These are phyloP conservation scores for Zalerion maritima DNA, from an alignment of 495 filamentous ascomycete species.

Conservation along the genomic window DNA sequence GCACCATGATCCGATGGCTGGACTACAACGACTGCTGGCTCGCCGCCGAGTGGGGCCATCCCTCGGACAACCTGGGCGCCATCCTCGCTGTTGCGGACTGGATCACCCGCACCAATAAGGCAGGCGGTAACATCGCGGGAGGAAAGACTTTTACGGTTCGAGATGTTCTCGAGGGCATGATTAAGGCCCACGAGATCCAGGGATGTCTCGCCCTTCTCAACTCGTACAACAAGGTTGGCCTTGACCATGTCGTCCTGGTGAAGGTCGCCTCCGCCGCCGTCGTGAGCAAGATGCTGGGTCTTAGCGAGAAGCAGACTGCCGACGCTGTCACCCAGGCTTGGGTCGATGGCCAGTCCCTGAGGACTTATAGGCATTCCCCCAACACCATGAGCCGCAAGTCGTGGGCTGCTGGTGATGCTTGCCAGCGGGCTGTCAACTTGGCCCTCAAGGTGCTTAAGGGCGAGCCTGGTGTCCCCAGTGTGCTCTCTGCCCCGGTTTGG, in stretches of 20 bases:
- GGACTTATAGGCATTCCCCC: constrained; percentile 90
- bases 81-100: constrained; percentile 95
- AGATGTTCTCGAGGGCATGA: constrained; percentile 94
- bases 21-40: constrained; percentile 99
- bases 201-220: constrained; percentile 93
- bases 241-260: constrained; percentile 95
- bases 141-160: constrained; percentile 76
- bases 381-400: constrained; percentile 99
- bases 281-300: constrained; percentile 82
- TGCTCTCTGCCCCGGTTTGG: constrained; percentile 86
- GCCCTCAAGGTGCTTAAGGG: constrained; percentile 86
- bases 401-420: constrained; percentile 96
- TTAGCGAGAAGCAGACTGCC: constrained; percentile 77
- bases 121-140: constrained; percentile 69
- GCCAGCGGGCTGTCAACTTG: constrained; percentile 90
- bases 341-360: constrained; percentile 90
- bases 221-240: constrained; percentile 93
- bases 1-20: constrained; percentile 94
- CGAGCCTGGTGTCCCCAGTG: constrained; percentile 79
- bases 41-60: constrained; percentile 96
- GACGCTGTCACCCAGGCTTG: constrained; percentile 94
- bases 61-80: constrained; percentile 90
- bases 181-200: constrained; percentile 99
- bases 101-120: constrained; percentile 89
- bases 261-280: constrained; percentile 95